These are phyloP conservation scores for Acacia acuminata DNA, from an alignment of 306 rosid species.

Conservation along the genomic window DNA sequence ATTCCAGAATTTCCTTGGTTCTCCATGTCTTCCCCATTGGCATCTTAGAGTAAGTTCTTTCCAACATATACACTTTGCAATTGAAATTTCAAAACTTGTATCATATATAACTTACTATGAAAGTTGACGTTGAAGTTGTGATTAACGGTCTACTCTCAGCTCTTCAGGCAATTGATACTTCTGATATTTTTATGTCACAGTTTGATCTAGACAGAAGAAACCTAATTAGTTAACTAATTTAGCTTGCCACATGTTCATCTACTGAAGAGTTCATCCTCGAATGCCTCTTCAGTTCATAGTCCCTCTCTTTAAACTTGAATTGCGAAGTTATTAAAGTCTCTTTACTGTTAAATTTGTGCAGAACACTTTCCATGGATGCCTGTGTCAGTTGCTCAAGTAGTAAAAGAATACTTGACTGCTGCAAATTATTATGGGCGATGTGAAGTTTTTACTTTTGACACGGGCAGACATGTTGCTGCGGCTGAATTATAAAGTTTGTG, in stretches of 20 bases:
- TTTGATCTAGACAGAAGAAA: background rate
- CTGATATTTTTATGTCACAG: background rate
- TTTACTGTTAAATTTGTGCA: background rate
- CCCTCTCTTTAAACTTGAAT: background rate
- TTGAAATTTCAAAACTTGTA: background rate
- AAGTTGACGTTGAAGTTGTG: background rate
- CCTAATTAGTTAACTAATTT: background rate
- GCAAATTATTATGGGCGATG: background rate
- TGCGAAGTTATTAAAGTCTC: background rate
- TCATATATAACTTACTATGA: background rate
- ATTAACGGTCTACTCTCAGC: background rate
- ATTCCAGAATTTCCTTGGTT: slow-evolving; percentile 54
- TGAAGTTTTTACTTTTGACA: background rate
- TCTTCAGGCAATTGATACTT: background rate
- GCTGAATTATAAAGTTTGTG: background rate
- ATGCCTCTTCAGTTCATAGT: background rate
- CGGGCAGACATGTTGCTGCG: background rate
- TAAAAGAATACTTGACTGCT: background rate
- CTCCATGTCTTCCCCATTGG: slow-evolving; percentile 90
- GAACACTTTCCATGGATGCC: background rate
- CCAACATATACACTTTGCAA: background rate
- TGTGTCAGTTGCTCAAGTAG: background rate
- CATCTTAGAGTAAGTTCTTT: slow-evolving; percentile 65
- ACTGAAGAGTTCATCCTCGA: background rate
- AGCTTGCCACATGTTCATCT: background rate